A percentile compares a stretch with the other conserved stretches of the same genome.
Conservation (phyloP, 768 basidiomycete genomes). For the Rhizopogon sp. region DNA sequence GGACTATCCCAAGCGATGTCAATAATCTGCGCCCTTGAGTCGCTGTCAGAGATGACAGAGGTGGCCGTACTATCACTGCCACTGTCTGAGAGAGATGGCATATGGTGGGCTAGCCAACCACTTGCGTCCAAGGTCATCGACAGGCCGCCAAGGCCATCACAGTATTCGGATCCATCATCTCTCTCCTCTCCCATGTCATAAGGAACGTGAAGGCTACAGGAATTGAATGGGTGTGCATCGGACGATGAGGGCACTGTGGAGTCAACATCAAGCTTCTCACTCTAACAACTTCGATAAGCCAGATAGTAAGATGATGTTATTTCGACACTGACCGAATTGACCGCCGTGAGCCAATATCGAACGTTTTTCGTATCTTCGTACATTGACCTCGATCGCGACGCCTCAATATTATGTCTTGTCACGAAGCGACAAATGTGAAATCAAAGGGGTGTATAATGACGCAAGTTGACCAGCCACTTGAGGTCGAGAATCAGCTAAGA, state of each 20-base stretch:
- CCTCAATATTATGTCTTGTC: not conserved
- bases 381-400: conserved; percentile 14
- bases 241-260: not conserved
- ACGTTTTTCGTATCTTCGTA: conserved; percentile 20
- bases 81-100: conserved; percentile 11
- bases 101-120: conserved; percentile 1
- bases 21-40: conserved; percentile 31
- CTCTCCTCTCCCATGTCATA: not conserved
- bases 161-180: not conserved
- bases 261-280: conserved; percentile 6
- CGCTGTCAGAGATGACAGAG: conserved; percentile 18
- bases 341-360: conserved; percentile 22
- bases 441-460: conserved; percentile 8
- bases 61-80: conserved; percentile 17
- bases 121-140: not conserved
- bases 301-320: not conserved
- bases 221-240: conserved; percentile 12
- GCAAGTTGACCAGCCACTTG: conserved; percentile 25
- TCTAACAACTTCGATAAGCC: conserved; percentile 6
- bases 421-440: conserved; percentile 8
- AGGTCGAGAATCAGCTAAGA: conserved; percentile 7
- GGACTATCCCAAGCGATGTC: conserved; percentile 34
- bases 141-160: not conserved
- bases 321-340: conserved; percentile 16
- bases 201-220: conserved; percentile 5